phyloP scores from a whole-genome alignment of 1,139 yeast species.

The Candida gigantensis region DNA sequence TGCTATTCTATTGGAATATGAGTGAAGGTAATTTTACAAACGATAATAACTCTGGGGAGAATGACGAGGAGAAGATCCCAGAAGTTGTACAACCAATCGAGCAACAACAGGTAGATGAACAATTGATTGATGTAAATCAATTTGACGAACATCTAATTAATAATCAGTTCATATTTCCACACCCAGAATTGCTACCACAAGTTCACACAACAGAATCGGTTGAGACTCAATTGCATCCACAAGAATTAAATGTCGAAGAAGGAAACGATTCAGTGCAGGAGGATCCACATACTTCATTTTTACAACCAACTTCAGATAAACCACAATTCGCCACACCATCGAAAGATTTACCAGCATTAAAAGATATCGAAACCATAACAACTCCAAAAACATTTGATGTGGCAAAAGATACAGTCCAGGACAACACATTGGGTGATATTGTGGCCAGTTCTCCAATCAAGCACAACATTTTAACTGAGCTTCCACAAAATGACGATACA shows the following conservation, averaged over 20 bases:
- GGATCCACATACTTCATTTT: constrained; percentile 18
- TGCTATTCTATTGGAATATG: too few species aligned
- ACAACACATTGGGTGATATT: constrained; percentile 6
- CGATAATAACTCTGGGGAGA: constrained; percentile 1
- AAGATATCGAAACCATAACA: constrained; percentile 43
- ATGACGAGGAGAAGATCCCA: constrained; percentile 6
- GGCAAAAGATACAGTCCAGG: constrained; percentile 31
- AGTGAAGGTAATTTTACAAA: constrained; percentile 11
- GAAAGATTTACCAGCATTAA: constrained; percentile 44
- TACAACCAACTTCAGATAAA: constrained; percentile 14
- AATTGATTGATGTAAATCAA: too few species aligned
- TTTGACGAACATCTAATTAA: not conserved
- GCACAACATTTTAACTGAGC: constrained; percentile 8
- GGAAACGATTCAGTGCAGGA: constrained; percentile 15
- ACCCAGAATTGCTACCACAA: not conserved
- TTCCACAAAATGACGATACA: constrained; percentile 3
- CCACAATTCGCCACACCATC: constrained; percentile 44
- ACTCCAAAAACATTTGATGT: constrained; percentile 47
- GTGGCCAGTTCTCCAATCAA: constrained; percentile 25
- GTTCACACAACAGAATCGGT: not conserved
- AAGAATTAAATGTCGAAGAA: constrained; percentile 5
- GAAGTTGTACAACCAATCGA: constrained; percentile 1
- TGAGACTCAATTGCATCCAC: not conserved
- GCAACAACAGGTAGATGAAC: too few species aligned
- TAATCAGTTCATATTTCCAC: not conserved